Percentiles rank a stretch among this genome's conserved stretches.
Conservation (phyloP, 2,329 filamentous ascomycete genomes). For the Fusarium equiseti region DNA sequence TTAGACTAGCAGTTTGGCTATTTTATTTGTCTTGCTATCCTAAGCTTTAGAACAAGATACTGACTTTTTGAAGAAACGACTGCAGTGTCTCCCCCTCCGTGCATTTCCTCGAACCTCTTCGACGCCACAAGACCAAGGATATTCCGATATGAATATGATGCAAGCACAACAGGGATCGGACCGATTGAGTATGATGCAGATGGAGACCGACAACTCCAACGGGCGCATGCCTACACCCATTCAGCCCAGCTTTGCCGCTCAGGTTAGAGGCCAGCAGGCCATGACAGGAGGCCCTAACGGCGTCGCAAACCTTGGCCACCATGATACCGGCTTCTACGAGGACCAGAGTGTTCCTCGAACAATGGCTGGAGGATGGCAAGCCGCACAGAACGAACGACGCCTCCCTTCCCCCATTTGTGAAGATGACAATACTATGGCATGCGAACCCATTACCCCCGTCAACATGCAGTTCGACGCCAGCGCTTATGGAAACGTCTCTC, state of each 20-base stretch:
- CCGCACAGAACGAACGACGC: constrained; percentile 65
- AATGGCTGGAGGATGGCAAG: constrained; percentile 64
- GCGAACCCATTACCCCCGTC: constrained; percentile 49
- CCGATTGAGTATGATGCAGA: constrained; percentile 25
- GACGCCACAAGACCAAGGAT: constrained; percentile 34
- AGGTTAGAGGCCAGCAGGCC: constrained; percentile 66
- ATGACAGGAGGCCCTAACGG: constrained; percentile 52
- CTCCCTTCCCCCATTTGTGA: constrained; percentile 72
- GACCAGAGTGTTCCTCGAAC: constrained; percentile 63
- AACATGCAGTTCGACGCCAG: constrained; percentile 52
- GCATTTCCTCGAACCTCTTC: constrained; percentile 55
- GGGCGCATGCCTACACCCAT: constrained; percentile 70
- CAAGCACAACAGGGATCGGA: constrained; percentile 50
- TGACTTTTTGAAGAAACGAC: constrained; percentile 61
- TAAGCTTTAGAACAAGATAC: constrained; percentile 3
- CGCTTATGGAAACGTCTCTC: constrained; percentile 52
- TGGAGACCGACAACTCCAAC: constrained; percentile 47
- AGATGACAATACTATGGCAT: constrained; percentile 61
- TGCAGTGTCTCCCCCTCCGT: constrained; percentile 65
- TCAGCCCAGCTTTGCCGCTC: constrained; percentile 68
- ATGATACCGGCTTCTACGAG: constrained; percentile 55
- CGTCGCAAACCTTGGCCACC: constrained; percentile 55
- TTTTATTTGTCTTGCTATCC: not conserved
- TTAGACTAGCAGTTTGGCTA: not conserved
- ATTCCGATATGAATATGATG: constrained; percentile 66